Conservation (phyloP, 805 yeast species). For the Jamesozyma jinghongensis region DNA sequence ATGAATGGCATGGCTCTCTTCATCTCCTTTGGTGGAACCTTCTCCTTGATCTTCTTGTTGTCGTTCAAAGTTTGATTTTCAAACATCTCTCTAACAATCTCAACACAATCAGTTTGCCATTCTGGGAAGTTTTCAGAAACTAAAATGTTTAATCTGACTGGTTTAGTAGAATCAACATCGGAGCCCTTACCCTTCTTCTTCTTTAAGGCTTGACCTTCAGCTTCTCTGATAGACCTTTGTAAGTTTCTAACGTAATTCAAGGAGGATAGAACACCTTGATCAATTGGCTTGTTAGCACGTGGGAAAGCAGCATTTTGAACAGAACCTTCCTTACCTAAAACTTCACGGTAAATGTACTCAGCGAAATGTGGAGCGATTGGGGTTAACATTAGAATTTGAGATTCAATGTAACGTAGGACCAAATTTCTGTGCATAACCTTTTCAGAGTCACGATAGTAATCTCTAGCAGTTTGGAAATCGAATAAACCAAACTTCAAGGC, state of each 20-base stretch:
- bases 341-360: constrained; percentile 80
- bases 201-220: constrained; percentile 78
- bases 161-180: constrained; percentile 65
- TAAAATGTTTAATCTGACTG: constrained; percentile 63
- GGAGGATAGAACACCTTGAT: constrained; percentile 52
- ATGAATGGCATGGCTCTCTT: constrained; percentile 98
- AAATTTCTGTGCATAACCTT: constrained; percentile 74
- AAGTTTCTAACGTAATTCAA: constrained; percentile 71
- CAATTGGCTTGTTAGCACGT: constrained; percentile 56
- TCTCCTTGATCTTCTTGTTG: constrained; percentile 52
- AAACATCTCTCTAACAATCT: constrained; percentile 68
- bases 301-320: constrained; percentile 80
- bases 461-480: constrained; percentile 92
- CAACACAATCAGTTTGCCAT: constrained; percentile 79
- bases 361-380: constrained; percentile 96
- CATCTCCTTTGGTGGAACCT: constrained; percentile 73
- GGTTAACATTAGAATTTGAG: constrained; percentile 73
- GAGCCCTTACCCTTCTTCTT: constrained; percentile 78
- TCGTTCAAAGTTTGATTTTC: constrained; percentile 56
- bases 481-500: constrained; percentile 88
- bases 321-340: constrained; percentile 54
- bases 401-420: constrained; percentile 71
- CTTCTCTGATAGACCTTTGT: constrained; percentile 81
- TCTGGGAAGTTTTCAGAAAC: constrained; percentile 82
- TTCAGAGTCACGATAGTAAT: constrained; percentile 80